phyloP scores from a whole-genome alignment of 23 red algal species.

The Cyanidiococcus yangmingshanensis region DNA sequence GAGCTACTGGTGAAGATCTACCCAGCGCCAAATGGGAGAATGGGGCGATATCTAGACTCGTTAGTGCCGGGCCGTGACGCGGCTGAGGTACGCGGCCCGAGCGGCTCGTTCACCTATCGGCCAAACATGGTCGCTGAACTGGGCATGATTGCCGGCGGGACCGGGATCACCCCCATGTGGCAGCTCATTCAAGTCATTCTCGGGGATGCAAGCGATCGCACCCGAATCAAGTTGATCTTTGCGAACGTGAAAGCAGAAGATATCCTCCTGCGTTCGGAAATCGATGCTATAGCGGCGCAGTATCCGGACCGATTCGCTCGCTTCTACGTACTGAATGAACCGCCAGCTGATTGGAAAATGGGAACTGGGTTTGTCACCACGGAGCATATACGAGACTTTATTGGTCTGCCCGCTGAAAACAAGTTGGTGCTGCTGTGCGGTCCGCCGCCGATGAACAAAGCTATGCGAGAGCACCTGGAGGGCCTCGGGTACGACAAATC shows the following conservation, averaged over 20 bases:
- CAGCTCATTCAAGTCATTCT: slow-evolving; percentile 57
- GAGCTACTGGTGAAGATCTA: slow-evolving; percentile 89
- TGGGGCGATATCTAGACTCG: slow-evolving; percentile 58
- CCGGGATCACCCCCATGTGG: slow-evolving; percentile 96
- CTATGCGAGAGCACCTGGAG: slow-evolving; percentile 45
- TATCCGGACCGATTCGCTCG: slow-evolving; percentile 34
- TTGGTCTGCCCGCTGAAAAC: slow-evolving; percentile 33
- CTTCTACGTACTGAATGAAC: slow-evolving; percentile 75
- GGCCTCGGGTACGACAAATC: slow-evolving; percentile 25
- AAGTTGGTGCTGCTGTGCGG: slow-evolving; percentile 58
- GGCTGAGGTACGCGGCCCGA: slow-evolving; percentile 54
- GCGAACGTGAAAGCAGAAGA: slow-evolving; percentile 72
- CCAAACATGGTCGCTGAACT: slow-evolving; percentile 26
- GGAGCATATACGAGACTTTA: slow-evolving; percentile 46
- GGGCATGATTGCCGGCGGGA: slow-evolving; percentile 90
- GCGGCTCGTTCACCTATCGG: slow-evolving; percentile 60
- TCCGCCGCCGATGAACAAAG: slow-evolving; percentile 93
- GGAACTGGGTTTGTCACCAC: slow-evolving; percentile 65
- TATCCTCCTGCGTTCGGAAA: slow-evolving; percentile 52
- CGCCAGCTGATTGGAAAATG: slow-evolving; percentile 41
- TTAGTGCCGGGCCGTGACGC: slow-evolving; percentile 38
- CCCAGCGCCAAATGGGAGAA: slow-evolving; percentile 44
- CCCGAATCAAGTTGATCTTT: slow-evolving; percentile 49
- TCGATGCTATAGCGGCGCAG: slow-evolving; percentile 54
- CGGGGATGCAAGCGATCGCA: slow-evolving; percentile 37